Base-by-base conservation (phyloP, 192 early-diverging fungal genomes). In the Coemansia aciculifera region DNA sequence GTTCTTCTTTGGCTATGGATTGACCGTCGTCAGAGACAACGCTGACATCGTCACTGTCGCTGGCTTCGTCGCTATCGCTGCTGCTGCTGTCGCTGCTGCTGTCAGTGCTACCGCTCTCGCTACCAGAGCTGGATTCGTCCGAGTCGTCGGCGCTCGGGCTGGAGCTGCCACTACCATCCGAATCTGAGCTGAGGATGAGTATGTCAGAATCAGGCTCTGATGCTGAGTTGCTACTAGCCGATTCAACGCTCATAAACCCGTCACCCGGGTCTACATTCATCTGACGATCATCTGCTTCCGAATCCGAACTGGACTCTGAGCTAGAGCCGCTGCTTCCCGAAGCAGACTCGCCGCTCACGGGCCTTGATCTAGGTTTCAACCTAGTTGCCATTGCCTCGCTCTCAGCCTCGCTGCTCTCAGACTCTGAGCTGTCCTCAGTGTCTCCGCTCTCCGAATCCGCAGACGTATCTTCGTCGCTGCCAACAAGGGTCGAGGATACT, bases 401-500 rank as follows among this genome's bases (percentile, higher is more conserved):
- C 29, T 32, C 29, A 32, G 29, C 39, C 11, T 61, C 59, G 3
- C 36, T 39, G 59, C 42, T 21, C 44, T 48, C 44, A 2, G 59
- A 36, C 36, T 61, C 59, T 19, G 19, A 32, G 59, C 36, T 56
- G 29, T 31, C 52, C 29, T 56, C 52, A 2, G 51, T 13, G 51
- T 54, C 51, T 31, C 27, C 51, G 9, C 27, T 31, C 27, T 43
- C 36, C 8, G 62, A 43, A 19, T 27, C 15, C 8, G 40, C 42
- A 38, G 27, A 52, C 11, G 19, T 37, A 38, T 12, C 66, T 24
- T 40, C 57, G 52, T 32, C 29, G 29, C 51, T 44, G 29, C 60
- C 60, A 5, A 68, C 59, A 12, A 60, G 19, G 4, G 44, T 54
- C 27, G 68, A 71, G 68, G 66, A 77, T 46, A 83, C 32, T 51